Evolutionary conservation across 2,329 filamentous ascomycete genomes (phyloP).

Genomic region (Furcasterigmium furcatum): DNA sequence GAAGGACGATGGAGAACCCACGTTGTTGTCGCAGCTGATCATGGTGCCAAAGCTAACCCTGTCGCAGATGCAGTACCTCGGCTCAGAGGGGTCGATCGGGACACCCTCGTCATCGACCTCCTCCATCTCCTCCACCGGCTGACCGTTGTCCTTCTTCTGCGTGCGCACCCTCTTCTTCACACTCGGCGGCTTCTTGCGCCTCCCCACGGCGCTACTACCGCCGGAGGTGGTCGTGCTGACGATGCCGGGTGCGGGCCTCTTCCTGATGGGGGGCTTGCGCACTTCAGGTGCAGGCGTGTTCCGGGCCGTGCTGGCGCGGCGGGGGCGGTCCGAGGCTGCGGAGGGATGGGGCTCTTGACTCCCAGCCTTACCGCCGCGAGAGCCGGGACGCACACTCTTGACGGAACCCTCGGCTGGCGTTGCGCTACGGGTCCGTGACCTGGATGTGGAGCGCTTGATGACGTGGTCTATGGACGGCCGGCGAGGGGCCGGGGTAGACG

Average conservation of each 20-base stretch:
- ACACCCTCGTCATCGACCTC: conserved; percentile 68
- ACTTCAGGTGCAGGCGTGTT: conserved; percentile 51
- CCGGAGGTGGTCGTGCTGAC: conserved; percentile 61
- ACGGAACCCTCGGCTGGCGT: conserved; percentile 25
- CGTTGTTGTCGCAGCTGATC: conserved; percentile 80
- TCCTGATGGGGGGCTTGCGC: conserved; percentile 30
- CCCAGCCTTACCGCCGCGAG: conserved; percentile 45
- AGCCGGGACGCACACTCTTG: conserved; percentile 40
- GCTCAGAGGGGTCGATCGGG: conserved; percentile 71
- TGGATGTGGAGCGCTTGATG: conserved; percentile 25
- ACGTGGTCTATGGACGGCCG: conserved; percentile 17
- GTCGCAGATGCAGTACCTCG: conserved; percentile 74
- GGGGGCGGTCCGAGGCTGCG: conserved; percentile 49
- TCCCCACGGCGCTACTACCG: conserved; percentile 66
- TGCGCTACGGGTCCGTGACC: conserved; percentile 29
- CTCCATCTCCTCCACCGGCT: conserved; percentile 44
- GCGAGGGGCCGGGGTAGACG: conserved; percentile 11
- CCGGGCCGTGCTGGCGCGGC: conserved; percentile 53
- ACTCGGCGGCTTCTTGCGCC: conserved; percentile 62
- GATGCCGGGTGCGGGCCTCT: conserved; percentile 69
- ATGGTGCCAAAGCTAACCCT: conserved; percentile 79
- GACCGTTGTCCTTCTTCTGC: conserved; percentile 44
- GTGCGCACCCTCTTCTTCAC: conserved; percentile 55
- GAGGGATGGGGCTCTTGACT: conserved; percentile 48
- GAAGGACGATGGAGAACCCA: conserved; percentile 39